These are phyloP conservation scores for Quercus agrifolia DNA, from an alignment of 306 rosid genomes.

Conservation along the genomic window DNA sequence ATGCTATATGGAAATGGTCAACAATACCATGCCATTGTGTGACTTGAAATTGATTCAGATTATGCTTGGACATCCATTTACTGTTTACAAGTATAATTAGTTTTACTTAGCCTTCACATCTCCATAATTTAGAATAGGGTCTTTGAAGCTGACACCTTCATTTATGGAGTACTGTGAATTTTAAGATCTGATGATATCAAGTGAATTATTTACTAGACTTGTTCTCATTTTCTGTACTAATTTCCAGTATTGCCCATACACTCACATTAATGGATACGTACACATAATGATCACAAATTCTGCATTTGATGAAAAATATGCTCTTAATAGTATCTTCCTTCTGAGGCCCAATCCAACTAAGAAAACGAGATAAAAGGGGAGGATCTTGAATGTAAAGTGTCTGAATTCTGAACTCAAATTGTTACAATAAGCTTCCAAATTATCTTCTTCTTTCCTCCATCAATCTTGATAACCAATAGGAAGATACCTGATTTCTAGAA, in stretches of 20 bases:
- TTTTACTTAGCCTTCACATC: conserved; percentile 10
- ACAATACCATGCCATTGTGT: background rate
- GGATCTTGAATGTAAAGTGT: background rate
- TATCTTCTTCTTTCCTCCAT: conserved; percentile 2
- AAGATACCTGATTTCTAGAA: background rate
- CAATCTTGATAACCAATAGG: background rate
- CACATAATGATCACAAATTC: background rate
- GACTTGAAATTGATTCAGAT: background rate
- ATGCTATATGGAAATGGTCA: background rate
- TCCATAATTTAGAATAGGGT: background rate
- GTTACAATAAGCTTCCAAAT: background rate
- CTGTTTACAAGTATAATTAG: background rate
- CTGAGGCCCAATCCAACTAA: background rate
- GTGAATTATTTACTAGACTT: background rate
- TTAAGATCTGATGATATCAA: background rate
- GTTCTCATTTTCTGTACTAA: background rate
- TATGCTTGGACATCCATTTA: background rate
- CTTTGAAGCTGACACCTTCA: background rate
- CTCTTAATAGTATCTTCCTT: background rate
- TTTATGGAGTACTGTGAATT: background rate
- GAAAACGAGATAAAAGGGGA: background rate
- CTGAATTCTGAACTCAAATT: background rate
- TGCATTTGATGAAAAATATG: background rate
- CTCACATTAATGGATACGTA: background rate
- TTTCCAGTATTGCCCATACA: conserved; percentile 3